Conservation (phyloP, 2,329 filamentous ascomycete species). For the Ramichloridium luteum region DNA sequence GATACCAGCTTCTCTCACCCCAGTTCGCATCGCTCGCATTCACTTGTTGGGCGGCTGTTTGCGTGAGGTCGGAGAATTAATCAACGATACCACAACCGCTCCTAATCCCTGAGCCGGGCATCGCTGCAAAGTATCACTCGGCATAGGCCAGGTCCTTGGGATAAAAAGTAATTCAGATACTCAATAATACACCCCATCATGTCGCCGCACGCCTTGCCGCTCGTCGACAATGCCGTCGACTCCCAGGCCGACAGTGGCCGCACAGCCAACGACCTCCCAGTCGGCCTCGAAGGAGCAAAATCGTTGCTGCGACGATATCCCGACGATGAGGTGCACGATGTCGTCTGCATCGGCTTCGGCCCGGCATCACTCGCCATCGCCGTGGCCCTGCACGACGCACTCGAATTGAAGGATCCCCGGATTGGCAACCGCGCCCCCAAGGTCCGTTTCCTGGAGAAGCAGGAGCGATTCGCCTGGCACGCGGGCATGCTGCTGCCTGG, state of each 20-base stretch:
- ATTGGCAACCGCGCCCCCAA: slow-evolving; percentile 43
- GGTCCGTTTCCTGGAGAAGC: slow-evolving; percentile 79
- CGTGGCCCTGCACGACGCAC: slow-evolving; percentile 73
- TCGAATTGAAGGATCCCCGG: slow-evolving; percentile 34
- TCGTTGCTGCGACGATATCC: slow-evolving; percentile 41
- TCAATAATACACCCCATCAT: too few relatives aligned
- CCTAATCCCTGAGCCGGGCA: too few relatives aligned
- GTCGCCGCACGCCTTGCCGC: slow-evolving; percentile 13
- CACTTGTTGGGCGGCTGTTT: too few relatives aligned
- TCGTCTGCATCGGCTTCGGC: slow-evolving; percentile 86
- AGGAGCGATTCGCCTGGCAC: slow-evolving; percentile 78
- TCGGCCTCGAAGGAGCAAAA: slow-evolving; percentile 7
- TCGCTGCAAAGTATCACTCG: too few relatives aligned
- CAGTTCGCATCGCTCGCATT: too few relatives aligned
- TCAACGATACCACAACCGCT: too few relatives aligned
- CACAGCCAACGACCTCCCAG: slow-evolving; percentile 10
- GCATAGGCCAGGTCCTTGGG: too few relatives aligned
- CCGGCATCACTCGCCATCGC: slow-evolving; percentile 83
- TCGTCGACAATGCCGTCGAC: slow-evolving; percentile 1
- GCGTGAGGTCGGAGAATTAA: too few relatives aligned
- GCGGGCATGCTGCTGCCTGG: slow-evolving; percentile 88
- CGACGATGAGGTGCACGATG: slow-evolving; percentile 59
- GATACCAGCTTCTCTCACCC: too few relatives aligned
- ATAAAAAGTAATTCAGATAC: too few relatives aligned
- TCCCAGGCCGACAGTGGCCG: not conserved